These are phyloP conservation scores for Pontederia crassipes DNA, from an alignment of 176 grass and related monocot species.

Conservation along the genomic window DNA sequence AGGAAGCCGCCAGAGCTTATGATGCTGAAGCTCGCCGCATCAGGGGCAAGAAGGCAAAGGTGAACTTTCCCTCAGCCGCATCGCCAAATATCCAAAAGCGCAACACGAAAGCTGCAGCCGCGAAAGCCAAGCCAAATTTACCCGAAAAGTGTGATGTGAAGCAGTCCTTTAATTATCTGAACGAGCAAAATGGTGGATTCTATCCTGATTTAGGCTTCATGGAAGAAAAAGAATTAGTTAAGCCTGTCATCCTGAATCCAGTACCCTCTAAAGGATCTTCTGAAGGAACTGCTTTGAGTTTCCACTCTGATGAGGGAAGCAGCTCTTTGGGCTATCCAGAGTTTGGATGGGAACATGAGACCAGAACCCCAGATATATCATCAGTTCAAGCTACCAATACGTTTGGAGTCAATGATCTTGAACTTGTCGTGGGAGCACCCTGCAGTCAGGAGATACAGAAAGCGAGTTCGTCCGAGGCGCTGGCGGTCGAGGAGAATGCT, in stretches of 20 bases:
- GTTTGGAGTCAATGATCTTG: not conserved
- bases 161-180: not conserved
- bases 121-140: not conserved
- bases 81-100: not conserved
- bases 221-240: not conserved
- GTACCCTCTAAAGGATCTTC: not conserved
- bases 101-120: not conserved
- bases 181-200: not conserved
- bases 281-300: not conserved
- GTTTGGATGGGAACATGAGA: constrained; percentile 3
- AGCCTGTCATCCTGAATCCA: not conserved
- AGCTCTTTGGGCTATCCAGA: not conserved
- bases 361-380: not conserved
- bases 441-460: not conserved
- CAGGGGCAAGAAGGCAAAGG: not conserved
- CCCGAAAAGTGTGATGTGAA: not conserved
- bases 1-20: not conserved
- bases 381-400: not conserved
- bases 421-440: not conserved
- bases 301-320: not conserved
- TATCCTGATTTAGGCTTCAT: not conserved
- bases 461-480: not conserved
- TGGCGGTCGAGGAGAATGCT: not conserved
- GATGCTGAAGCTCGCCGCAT: not conserved
- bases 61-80: not conserved